phyloP scores from a whole-genome alignment of 2,329 filamentous ascomycete genomes.

The Calonectria naviculata region DNA sequence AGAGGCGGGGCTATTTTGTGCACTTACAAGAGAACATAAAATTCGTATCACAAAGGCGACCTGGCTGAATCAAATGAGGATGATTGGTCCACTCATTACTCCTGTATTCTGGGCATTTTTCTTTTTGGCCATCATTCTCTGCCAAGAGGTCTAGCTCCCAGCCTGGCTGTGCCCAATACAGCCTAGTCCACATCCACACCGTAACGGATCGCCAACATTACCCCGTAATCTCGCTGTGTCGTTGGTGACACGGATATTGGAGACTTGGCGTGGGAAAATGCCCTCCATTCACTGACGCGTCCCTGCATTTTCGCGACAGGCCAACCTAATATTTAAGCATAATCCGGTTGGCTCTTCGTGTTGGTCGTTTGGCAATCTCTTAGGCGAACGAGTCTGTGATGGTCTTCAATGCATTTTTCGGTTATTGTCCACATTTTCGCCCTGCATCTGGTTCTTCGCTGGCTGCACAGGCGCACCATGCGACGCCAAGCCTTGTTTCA shows the following conservation, averaged over 20 bases:
- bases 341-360: neutral
- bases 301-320: neutral
- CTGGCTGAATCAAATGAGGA: no score
- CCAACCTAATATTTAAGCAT: constrained; percentile 5
- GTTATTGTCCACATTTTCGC: neutral
- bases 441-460: no score
- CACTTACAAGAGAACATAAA: no score
- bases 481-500: neutral
- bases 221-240: neutral
- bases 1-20: no score
- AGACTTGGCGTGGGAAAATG: neutral
- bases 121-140: neutral
- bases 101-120: neutral
- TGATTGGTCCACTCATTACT: no score
- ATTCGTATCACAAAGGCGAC: no score
- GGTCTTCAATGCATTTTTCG: neutral
- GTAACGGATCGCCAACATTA: neutral
- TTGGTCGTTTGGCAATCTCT: neutral
- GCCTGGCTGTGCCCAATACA: neutral
- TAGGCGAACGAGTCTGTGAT: no score
- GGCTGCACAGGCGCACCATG: neutral
- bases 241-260: neutral
- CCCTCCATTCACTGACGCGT: neutral
- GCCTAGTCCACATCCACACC: neutral
- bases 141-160: neutral